Evolutionary conservation across 495 filamentous ascomycete genomes (phyloP), one percentile per base, ranked within the genome.

Genomic region (Daldinia caldariorum): DNA sequence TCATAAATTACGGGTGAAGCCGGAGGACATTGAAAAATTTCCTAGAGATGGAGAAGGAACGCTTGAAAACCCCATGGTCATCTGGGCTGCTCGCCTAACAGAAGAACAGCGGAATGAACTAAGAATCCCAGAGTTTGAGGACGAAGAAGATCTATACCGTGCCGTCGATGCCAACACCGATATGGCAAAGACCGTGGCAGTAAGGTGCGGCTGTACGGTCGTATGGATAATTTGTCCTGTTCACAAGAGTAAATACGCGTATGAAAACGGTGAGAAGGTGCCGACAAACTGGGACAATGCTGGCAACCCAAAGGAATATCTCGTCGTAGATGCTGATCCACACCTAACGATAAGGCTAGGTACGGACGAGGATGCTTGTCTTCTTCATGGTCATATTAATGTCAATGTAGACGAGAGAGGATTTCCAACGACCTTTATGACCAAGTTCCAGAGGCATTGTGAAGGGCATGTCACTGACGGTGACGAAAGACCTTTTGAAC

Each of bases 161-260:
- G 67, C 67, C 3, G 54, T 69, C 9, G 67, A 69, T 50, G 55
- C 67, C 41, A 69, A 69, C 18, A 12, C 67, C 43, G 67, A 69
- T 13, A 64, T 69, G 35, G 67, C 67, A 0, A 69, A 69, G 61
- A 64, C 67, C 18, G 67, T 34, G 20, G 67, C 67, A 39, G 31
- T 69, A 7, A 38, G 61, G 12, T 10, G 12, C 2, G 49, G 61
- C 10, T 69, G 67, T 20, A 69, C 67, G 9, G 67, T 69, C 20
- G 67, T 50, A 2, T 69, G 67, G 67, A 69, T 69, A n/a, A 50
- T 69, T 6, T 69, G 67, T 6, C 67, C 67, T 0, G 61, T 69
- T 31, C 67, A 64, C 26, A 16, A 3, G 6, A 69, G 55, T 12
- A 69, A 69, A 47, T 69, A 69, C 6, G 61, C 49, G n/a, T 50